These are phyloP conservation scores for Colletotrichum chrysophilum DNA, from an alignment of 2,329 filamentous ascomycete genomes.

Conservation along the genomic window DNA sequence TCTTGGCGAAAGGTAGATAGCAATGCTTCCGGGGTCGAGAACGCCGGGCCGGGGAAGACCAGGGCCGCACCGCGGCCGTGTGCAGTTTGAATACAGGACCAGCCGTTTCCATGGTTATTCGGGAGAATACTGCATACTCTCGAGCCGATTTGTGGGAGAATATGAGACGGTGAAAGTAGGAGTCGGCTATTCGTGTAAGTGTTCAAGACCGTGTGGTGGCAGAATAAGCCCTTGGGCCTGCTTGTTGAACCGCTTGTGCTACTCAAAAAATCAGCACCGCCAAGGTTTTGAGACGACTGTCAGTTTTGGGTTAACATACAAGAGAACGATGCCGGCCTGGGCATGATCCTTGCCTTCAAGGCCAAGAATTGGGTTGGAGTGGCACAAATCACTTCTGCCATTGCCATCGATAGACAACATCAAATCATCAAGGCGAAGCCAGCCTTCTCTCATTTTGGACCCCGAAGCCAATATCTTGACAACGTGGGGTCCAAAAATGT, in stretches of 20 bases:
- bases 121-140: neutral
- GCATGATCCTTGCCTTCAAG: neutral
- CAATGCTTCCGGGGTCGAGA: neutral
- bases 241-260: neutral
- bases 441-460: neutral
- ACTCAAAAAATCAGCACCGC: neutral
- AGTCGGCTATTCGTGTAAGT: neutral
- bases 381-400: neutral
- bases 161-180: neutral
- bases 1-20: neutral
- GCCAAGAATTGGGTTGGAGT: neutral
- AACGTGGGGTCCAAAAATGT: neutral
- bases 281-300: neutral
- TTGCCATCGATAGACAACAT: neutral
- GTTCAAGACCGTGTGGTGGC: neutral
- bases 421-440: neutral
- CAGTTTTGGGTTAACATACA: neutral
- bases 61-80: neutral
- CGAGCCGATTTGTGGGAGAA: neutral
- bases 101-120: neutral
- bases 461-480: neutral
- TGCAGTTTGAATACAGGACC: neutral
- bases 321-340: neutral
- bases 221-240: neutral
- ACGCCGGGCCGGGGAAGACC: neutral